Evolutionary conservation across 768 basidiomycete species (phyloP), one percentile per base, ranked within the genome.

Genomic region (Trametes maxima): DNA sequence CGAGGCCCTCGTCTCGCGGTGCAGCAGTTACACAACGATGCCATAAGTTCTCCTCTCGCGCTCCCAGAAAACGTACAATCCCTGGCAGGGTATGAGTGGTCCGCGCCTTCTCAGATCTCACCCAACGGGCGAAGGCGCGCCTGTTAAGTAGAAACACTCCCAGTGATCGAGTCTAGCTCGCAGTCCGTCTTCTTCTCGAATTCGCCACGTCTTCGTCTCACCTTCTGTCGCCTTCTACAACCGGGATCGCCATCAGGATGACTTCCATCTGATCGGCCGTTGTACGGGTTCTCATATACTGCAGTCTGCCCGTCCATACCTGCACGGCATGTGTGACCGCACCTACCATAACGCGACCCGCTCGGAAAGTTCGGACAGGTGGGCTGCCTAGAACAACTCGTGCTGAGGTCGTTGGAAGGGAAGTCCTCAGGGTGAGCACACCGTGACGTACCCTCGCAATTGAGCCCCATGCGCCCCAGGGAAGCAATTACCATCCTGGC

Each of bases 231-330:
- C 44, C 42, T 44, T 28, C 36, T 49, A 45, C 44, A 39, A 43
- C 48, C 42, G 36, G 52, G 54, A 56, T 62, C 54, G 49, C 54
- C 60, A 56, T 62, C 54, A 62, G 48, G 60, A 21, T 19, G 42
- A 21, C 19, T 62, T 60, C 59, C 54, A 62, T 62, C 60, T 56
- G 60, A 61, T 61, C 53, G 60, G 51, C 54, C 48, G 60, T 22
- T 37, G 33, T 36, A 6, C 49, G 25, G 22, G 43, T 50, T 56
- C 54, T 49, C 43, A 33, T 25, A 36, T 45, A 51, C 42, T 51
- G 28, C n/a, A n/a, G n/a, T n/a, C n/a, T n/a, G n/a, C n/a, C n/a
- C n/a, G n/a, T n/a, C n/a, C n/a, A n/a, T n/a, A n/a, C n/a, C 35
- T 58, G 54, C 35, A 21, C 42, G 54, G 24, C 49, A 21, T 44